A percentile compares a stretch with the other conserved stretches of the same genome.
phyloP scores from a whole-genome alignment of 176 grass and related monocot genomes.

The Calamus simplicifolius region DNA sequence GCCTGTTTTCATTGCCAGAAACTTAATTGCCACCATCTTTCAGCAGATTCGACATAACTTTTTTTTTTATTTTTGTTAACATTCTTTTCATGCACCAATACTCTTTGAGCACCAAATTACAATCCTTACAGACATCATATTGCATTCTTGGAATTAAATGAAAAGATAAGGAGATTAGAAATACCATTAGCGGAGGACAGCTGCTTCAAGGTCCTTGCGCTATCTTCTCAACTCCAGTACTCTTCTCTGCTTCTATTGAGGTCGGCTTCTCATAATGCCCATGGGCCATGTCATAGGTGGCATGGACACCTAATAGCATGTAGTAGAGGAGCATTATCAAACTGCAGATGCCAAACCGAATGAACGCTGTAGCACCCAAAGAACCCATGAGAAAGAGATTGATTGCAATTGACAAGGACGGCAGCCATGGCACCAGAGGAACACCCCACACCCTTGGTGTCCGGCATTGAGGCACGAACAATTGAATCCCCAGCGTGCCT shows the following conservation, averaged over 20 bases:
- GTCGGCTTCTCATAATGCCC: slow-evolving; percentile 1
- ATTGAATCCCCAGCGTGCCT: slow-evolving; percentile 61
- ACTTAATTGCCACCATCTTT: too few relatives aligned
- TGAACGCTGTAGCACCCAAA: slow-evolving; percentile 21
- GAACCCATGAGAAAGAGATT: slow-evolving; percentile 60
- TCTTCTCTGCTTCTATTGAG: slow-evolving; percentile 11
- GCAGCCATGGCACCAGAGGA: slow-evolving; percentile 50
- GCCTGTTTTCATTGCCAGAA: too few relatives aligned
- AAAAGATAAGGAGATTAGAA: too few relatives aligned
- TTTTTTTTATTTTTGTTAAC: too few relatives aligned
- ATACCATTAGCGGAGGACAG: too few relatives aligned
- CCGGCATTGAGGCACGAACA: slow-evolving; percentile 46
- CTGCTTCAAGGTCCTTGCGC: neutral
- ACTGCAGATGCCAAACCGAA: slow-evolving; percentile 48
- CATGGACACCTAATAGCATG: slow-evolving; percentile 47
- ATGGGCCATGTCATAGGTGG: slow-evolving; percentile 43
- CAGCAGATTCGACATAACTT: too few relatives aligned
- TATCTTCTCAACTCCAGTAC: neutral
- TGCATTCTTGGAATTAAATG: too few relatives aligned
- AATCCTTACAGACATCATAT: too few relatives aligned
- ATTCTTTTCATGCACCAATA: too few relatives aligned
- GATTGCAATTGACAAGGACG: slow-evolving; percentile 31
- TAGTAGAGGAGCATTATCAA: slow-evolving; percentile 43
- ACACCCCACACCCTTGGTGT: slow-evolving; percentile 36
- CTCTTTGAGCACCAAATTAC: too few relatives aligned